Evolutionary conservation across 139 green algal species (phyloP), one percentile per base, ranked within the genome.

Genomic region (Asterochloris erici): DNA sequence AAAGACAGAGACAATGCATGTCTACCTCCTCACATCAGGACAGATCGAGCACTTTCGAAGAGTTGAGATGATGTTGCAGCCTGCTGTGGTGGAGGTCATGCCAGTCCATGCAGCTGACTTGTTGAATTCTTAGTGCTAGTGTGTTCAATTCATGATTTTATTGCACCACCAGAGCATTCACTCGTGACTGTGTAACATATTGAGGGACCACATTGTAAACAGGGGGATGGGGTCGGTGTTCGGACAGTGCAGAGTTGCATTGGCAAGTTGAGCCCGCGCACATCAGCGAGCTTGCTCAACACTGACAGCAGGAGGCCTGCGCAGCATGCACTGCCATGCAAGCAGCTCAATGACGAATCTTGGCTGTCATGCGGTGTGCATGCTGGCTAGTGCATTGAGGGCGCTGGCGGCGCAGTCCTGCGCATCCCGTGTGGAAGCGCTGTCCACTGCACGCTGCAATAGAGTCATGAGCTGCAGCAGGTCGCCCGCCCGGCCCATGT

Each of bases 61-160:
- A 61, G 21, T 80, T 29, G 76, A 80, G 38, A 62, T 61, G 0
- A 70, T 80, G 24, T 29, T 80, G 23, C 60, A n/a, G 17, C 60
- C 76, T 38, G 76, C 76, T 38, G 26, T 70, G 23, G 12, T 80
- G 60, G 76, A 80, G 21, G 60, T 68, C 47, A 80, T 80, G 76
- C 76, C 76, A 68, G 76, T 80, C 14, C 76, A 80, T 70, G 76
- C 68, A 60, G 76, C 60, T 60, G 76, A 80, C 54, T 69, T 80
- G 68, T 60, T 80, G 60, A 54, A 54, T 54, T 54, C 38, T 54
- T 54, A 54, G 38, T 54, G 38, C 38, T 54, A 54, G 38, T 54
- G 38, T 6, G 6, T 54, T 54, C 38, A 54, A 10, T 54, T 54
- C 38, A 54, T 54, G 6, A 54, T 54, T 6, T 54, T n/a, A 70